These are phyloP conservation scores for Ascochyta pisi DNA, from an alignment of 2,329 filamentous ascomycete genomes.

Conservation along the genomic window DNA sequence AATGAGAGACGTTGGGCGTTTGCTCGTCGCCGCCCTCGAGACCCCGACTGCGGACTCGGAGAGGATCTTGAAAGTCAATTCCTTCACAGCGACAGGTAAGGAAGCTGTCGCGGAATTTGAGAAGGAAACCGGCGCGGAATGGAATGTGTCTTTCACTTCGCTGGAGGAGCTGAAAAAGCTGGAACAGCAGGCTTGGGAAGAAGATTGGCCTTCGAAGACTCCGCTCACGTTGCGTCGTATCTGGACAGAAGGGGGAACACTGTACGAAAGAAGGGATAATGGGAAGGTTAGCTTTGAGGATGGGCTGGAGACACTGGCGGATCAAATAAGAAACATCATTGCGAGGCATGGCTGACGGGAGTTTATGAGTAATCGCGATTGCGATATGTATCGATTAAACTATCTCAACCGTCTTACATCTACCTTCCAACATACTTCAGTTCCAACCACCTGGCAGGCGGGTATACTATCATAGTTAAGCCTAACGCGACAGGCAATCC, in stretches of 20 bases:
- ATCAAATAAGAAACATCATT: conserved; percentile 50
- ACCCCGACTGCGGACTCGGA: conserved; percentile 58
- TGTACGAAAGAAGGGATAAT: conserved; percentile 75
- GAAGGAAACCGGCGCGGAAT: conserved; percentile 66
- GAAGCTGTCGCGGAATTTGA: conserved; percentile 72
- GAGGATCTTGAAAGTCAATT: conserved; percentile 71
- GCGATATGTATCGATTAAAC: neutral
- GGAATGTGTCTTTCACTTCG: conserved; percentile 62
- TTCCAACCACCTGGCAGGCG: conserved; percentile 61
- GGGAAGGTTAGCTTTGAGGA: conserved; percentile 56
- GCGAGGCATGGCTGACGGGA: conserved; percentile 9
- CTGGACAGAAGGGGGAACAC: conserved; percentile 74
- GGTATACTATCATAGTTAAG: conserved; percentile 63
- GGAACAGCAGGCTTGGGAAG: conserved; percentile 67
- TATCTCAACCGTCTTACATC: neutral
- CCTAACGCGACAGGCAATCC: conserved; percentile 61
- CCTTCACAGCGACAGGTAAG: conserved; percentile 70
- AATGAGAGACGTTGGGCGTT: conserved; percentile 73
- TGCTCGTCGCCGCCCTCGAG: conserved; percentile 67
- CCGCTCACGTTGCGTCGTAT: conserved; percentile 70
- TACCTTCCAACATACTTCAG: conserved; percentile 39
- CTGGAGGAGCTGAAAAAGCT: conserved; percentile 61
- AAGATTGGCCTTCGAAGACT: conserved; percentile 60
- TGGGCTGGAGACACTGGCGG: conserved; percentile 60
- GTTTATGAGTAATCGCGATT: neutral